phyloP scores from a whole-genome alignment of 768 basidiomycete species.

The Austroboletus festivus region DNA sequence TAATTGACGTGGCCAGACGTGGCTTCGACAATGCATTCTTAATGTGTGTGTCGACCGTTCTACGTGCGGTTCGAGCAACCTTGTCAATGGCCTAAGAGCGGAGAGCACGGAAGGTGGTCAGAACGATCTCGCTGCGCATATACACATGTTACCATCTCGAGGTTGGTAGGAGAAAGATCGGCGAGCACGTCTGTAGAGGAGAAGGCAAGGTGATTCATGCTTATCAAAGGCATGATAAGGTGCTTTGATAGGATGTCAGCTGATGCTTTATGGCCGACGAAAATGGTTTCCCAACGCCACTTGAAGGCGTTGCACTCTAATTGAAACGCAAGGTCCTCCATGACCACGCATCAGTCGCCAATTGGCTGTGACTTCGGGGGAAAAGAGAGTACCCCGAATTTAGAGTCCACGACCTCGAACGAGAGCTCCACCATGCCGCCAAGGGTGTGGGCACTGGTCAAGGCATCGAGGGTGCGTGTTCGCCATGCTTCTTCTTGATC shows the following conservation, averaged over 20 bases:
- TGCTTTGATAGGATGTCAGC: conserved; percentile 77
- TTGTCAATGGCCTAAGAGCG: conserved; percentile 60
- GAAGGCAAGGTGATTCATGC: conserved; percentile 65
- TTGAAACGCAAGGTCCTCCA: conserved; percentile 65
- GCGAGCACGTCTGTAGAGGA: conserved; percentile 54
- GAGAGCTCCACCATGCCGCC: conserved; percentile 53
- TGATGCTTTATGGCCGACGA: conserved; percentile 58
- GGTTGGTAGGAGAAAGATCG: conserved; percentile 52
- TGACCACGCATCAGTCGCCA: conserved; percentile 12
- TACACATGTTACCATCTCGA: conserved; percentile 55
- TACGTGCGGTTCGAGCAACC: conserved; percentile 63
- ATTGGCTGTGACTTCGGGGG: neutral
- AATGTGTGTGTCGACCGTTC: conserved; percentile 67
- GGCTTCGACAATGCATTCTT: conserved; percentile 70
- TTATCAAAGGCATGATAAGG: conserved; percentile 74
- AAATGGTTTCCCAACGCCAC: conserved; percentile 79
- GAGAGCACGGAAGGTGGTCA: conserved; percentile 6
- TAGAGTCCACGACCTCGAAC: conserved; percentile 59
- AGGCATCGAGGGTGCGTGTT: conserved; percentile 47
- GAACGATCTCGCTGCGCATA: neutral
- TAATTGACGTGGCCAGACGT: conserved; percentile 60
- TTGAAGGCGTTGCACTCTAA: conserved; percentile 58
- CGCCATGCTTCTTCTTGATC: conserved; percentile 65
- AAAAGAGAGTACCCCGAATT: conserved; percentile 47
- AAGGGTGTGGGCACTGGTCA: conserved; percentile 61